phyloP scores from a whole-genome alignment of 805 yeast species.

The Ogataea saltuana region DNA sequence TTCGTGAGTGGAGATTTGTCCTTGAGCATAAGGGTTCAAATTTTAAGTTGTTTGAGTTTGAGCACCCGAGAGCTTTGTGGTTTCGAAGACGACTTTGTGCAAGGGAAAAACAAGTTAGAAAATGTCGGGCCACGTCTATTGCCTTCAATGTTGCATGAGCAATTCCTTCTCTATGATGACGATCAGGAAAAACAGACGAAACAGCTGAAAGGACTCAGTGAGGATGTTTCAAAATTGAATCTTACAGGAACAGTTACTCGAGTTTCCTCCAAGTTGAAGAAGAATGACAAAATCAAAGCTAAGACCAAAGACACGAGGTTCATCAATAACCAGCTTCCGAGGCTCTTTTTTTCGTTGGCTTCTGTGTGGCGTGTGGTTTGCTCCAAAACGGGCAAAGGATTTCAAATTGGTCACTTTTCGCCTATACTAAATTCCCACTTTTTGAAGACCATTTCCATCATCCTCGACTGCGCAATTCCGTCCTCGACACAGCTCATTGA shows the following conservation, averaged over 20 bases:
- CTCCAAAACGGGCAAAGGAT: constrained; percentile 42
- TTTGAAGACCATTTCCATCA: constrained; percentile 55
- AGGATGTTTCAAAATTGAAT: constrained; percentile 22
- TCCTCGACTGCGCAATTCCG: constrained; percentile 61
- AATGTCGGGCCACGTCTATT: constrained; percentile 37
- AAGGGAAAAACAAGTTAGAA: constrained; percentile 36
- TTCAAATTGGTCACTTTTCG: constrained; percentile 54
- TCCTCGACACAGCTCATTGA: constrained; percentile 49
- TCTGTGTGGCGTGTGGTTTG: constrained; percentile 44
- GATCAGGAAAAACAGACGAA: neutral
- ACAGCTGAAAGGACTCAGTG: constrained; percentile 10
- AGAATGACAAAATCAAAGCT: neutral
- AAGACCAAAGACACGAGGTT: constrained; percentile 31
- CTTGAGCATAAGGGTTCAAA: constrained; percentile 69
- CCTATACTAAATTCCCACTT: constrained; percentile 57
- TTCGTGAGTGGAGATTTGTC: constrained; percentile 76
- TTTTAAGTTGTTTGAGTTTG: constrained; percentile 67
- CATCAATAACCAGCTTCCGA: constrained; percentile 41
- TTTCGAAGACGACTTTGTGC: constrained; percentile 49
- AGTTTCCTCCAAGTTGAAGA: constrained; percentile 39
- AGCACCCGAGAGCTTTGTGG: constrained; percentile 76
- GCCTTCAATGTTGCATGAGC: constrained; percentile 48
- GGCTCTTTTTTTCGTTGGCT: constrained; percentile 55
- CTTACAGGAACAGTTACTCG: constrained; percentile 44
- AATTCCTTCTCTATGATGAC: constrained; percentile 36